A percentile compares a stretch with the other conserved stretches of the same genome.
Evolutionary conservation across 306 rosid species (phyloP).

Genomic region (Malus asiatica): DNA sequence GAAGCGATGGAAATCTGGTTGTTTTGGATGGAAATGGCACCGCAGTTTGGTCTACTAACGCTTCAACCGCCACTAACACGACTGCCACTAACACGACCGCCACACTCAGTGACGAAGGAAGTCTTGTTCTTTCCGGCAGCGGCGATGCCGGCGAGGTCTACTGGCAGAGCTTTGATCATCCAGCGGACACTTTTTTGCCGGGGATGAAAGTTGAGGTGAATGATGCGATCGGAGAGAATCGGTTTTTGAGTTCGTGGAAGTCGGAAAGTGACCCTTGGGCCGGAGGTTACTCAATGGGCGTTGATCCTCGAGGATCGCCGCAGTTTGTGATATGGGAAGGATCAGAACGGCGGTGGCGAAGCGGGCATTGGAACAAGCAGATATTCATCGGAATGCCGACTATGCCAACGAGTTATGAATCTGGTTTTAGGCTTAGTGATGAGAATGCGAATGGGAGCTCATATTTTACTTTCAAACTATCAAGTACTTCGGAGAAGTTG

Average conservation of each 20-base stretch:
- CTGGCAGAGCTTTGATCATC: conserved; percentile 63
- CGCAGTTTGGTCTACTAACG: conserved; percentile 42
- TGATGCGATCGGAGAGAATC: conserved; percentile 17
- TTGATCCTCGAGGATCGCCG: conserved; percentile 54
- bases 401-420: conserved; percentile 23
- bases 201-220: conserved; percentile 47
- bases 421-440: conserved; percentile 42
- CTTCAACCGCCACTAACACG: conserved; percentile 1
- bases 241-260: conserved; percentile 55
- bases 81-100: conserved; percentile 25
- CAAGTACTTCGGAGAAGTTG: conserved; percentile 12
- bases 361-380: conserved; percentile 70
- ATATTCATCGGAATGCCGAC: conserved; percentile 41
- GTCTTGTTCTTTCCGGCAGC: conserved; percentile 28
- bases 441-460: not conserved
- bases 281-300: conserved; percentile 53
- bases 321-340: conserved; percentile 76
- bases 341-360: conserved; percentile 53
- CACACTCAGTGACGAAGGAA: conserved; percentile 33
- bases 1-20: conserved; percentile 41
- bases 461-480: conserved; percentile 26
- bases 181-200: conserved; percentile 63
- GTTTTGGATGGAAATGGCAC: conserved; percentile 29
- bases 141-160: not conserved
- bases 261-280: conserved; percentile 48